Percentiles rank a stretch among this genome's conserved stretches.
phyloP scores from a whole-genome alignment of 2,329 filamentous ascomycete species.

The Penicillium sp. region DNA sequence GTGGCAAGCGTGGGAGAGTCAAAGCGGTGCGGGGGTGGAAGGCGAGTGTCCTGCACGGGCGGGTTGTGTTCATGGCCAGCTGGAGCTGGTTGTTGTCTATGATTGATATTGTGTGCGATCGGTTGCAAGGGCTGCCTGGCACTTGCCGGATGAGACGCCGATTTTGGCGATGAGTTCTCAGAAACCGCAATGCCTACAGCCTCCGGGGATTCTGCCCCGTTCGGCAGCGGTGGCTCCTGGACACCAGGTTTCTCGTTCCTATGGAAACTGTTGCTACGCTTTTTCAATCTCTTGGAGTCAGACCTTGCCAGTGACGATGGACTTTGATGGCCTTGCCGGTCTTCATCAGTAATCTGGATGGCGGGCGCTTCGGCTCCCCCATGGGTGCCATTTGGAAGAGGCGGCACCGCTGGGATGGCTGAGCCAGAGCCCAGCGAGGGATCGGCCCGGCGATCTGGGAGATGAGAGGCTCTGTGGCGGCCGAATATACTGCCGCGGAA shows the following conservation, averaged over 20 bases:
- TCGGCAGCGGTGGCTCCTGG: conserved; percentile 26
- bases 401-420: conserved; percentile 22
- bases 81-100: conserved; percentile 36
- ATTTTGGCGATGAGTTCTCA: conserved; percentile 18
- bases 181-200: conserved; percentile 35
- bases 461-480: conserved; percentile 53
- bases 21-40: conserved; percentile 39
- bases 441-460: conserved; percentile 49
- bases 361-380: conserved; percentile 56
- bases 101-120: conserved; percentile 41
- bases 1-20: conserved; percentile 44
- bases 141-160: conserved; percentile 24
- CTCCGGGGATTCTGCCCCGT: conserved; percentile 27
- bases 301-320: conserved; percentile 30
- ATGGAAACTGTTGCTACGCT: conserved; percentile 35
- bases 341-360: conserved; percentile 75
- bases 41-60: conserved; percentile 42
- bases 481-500: conserved; percentile 78
- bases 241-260: conserved; percentile 26
- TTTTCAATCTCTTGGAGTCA: conserved; percentile 37
- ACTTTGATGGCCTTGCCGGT: conserved; percentile 34
- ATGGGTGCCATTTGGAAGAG: conserved; percentile 25
- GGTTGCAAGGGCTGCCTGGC: conserved; percentile 36
- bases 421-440: conserved; percentile 30
- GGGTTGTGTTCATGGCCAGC: conserved; percentile 46